Evolutionary conservation across 2,329 filamentous ascomycete species (phyloP).

Genomic region (Sclerotinia spermophila): DNA sequence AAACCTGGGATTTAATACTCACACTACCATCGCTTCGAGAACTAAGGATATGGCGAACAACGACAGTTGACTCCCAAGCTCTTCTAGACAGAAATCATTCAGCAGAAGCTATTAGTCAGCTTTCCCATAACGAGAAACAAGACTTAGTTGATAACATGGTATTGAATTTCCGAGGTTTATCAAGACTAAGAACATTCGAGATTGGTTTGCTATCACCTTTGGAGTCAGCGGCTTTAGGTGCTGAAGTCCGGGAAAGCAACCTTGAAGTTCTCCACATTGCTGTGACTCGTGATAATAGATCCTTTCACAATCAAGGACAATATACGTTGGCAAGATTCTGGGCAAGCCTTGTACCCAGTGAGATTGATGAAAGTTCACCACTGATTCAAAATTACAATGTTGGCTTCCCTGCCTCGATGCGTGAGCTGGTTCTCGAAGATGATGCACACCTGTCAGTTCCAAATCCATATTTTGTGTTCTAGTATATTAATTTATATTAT

Average conservation of each 20-base stretch:
- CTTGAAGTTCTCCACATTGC: conserved; percentile 17
- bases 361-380: conserved; percentile 13
- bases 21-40: conserved; percentile 14
- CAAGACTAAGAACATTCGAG: conserved; percentile 15
- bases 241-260: conserved; percentile 14
- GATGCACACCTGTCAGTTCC: conserved; percentile 18
- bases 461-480: not conserved
- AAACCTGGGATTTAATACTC: conserved; percentile 12
- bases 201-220: conserved; percentile 18
- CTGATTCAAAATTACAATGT: conserved; percentile 8
- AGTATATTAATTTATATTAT: not conserved
- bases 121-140: not conserved
- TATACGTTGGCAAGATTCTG: conserved; percentile 16
- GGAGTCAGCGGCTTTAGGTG: conserved; percentile 17
- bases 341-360: conserved; percentile 11
- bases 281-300: conserved; percentile 16
- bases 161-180: conserved; percentile 16
- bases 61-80: conserved; percentile 13
- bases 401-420: conserved; percentile 16
- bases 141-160: conserved; percentile 4
- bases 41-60: conserved; percentile 19
- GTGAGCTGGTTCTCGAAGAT: conserved; percentile 18
- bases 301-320: conserved; percentile 13
- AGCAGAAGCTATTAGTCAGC: not conserved
- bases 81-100: conserved; percentile 7